These are phyloP conservation scores for Clarireedia monteithiana DNA, from an alignment of 2,329 filamentous ascomycete genomes.

Conservation along the genomic window DNA sequence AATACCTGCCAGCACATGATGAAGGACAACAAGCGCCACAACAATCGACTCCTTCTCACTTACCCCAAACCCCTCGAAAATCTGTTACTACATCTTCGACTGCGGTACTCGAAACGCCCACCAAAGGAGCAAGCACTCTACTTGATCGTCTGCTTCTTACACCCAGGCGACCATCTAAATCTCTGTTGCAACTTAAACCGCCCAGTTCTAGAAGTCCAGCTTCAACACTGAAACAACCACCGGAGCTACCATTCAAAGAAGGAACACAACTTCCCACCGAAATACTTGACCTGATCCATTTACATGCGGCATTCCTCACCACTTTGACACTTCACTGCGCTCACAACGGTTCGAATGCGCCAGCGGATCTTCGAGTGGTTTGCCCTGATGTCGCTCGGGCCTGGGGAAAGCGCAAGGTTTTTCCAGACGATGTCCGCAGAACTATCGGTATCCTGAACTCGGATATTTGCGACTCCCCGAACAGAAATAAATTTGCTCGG, in stretches of 20 bases:
- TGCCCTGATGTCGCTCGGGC: slow-evolving; percentile 55
- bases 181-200: slow-evolving; percentile 12
- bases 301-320: slow-evolving; percentile 61
- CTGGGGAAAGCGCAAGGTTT: slow-evolving; percentile 66
- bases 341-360: slow-evolving; percentile 55
- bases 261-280: slow-evolving; percentile 37
- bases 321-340: slow-evolving; percentile 61
- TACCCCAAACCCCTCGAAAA: slow-evolving; percentile 24
- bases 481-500: slow-evolving; percentile 28
- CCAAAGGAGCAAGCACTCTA: slow-evolving; percentile 25
- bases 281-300: slow-evolving; percentile 50
- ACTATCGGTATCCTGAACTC: slow-evolving; percentile 54
- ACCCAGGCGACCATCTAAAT: slow-evolving; percentile 18
- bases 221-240: slow-evolving; percentile 9
- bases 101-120: slow-evolving; percentile 23
- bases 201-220: slow-evolving; percentile 12
- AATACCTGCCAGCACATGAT: slow-evolving; percentile 1
- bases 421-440: slow-evolving; percentile 55
- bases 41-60: slow-evolving; percentile 3
- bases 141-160: slow-evolving; percentile 26
- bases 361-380: slow-evolving; percentile 56
- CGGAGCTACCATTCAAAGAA: background rate
- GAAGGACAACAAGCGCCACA: slow-evolving; percentile 12
- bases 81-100: slow-evolving; percentile 11
- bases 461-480: slow-evolving; percentile 27